Evolutionary conservation across 129 eudicot species (phyloP), one percentile per base, ranked within the genome.

Genomic region (Arctium lappa): DNA sequence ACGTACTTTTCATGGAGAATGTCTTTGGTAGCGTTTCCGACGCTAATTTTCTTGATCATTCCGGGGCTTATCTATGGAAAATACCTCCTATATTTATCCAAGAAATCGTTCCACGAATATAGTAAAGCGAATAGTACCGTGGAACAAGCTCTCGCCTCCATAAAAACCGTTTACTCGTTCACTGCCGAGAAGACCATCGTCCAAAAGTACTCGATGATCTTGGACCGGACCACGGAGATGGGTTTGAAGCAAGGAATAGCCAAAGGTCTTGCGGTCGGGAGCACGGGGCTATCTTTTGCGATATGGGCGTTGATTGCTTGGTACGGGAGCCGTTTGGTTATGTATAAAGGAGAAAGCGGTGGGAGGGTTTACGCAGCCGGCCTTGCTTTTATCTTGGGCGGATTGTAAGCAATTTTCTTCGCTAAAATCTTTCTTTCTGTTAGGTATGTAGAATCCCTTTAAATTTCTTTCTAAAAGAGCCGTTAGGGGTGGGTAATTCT

Each of bases 231-330:
- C 4, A 87, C 87, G 29, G 88, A 89, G 69, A 84, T 93, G 60
- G 99, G 99, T 38, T 75, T 95, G 48, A 89, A 88, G 80, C 97
- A 93, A 86, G 99, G 99, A 16, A 65, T 95, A 2, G 99, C 99
- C 0, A 95, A 95, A 82, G 99, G 99, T 42, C 92, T 95, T 27
- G 97, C 99, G 16, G 77, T 95, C 12, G 99, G 99, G 46, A 95
- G 98, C 31, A 93, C 92, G 0, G 99, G 98, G 5, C 83, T 95
- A 78, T 80, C 95, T 11, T 95, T 95, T 9, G 99, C 97, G 11
- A 95, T 95, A 53, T 95, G 99, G 99, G 98, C 92, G 3, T 86
- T 93, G 66, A 89, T 95, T 53, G 97, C 99, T 10, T 95, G 99
- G 98, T 93, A 93, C 46, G 99, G 99, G 12, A 89, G 99, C 30